A percentile compares a stretch with the other conserved stretches of the same genome.
Evolutionary conservation across 345 rosid species (phyloP).

Genomic region (Garcia nutans): DNA sequence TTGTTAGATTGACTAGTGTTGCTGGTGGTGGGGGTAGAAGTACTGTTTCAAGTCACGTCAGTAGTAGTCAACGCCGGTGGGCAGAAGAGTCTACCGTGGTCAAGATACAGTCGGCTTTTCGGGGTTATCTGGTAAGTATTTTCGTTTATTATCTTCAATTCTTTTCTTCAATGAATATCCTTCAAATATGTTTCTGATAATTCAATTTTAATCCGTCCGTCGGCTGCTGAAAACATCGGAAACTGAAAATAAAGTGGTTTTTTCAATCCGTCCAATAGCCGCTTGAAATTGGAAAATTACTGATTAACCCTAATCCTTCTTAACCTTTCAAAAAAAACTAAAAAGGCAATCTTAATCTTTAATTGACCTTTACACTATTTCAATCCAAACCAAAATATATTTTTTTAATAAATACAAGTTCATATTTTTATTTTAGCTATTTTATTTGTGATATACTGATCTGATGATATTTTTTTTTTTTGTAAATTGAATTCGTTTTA

Average conservation of each 20-base stretch:
- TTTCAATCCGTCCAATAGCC: not conserved
- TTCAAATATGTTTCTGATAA: not conserved
- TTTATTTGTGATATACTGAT: too few species aligned
- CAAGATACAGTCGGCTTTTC: constrained; percentile 35
- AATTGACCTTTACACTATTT: too few species aligned
- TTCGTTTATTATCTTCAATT: not conserved
- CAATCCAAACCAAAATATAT: too few species aligned
- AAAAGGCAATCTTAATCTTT: not conserved
- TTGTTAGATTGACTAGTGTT: constrained; percentile 30
- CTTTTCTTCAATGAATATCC: not conserved
- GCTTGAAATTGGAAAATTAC: not conserved
- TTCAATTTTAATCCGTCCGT: not conserved
- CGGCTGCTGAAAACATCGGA: not conserved
- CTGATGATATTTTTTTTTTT: too few species aligned
- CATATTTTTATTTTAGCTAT: too few species aligned
- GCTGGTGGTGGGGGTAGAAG: not conserved
- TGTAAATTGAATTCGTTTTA: too few species aligned
- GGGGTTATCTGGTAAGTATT: constrained; percentile 35
- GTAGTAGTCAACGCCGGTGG: constrained; percentile 10
- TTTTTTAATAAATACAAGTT: not conserved
- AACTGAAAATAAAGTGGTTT: not conserved
- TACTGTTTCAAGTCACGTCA: not conserved
- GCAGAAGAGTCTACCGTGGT: constrained; percentile 19
- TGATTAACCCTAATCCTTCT: too few species aligned
- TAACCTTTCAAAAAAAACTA: not conserved